Evolutionary conservation across 495 filamentous ascomycete genomes (phyloP).

Genomic region (Penicillium alfredii): DNA sequence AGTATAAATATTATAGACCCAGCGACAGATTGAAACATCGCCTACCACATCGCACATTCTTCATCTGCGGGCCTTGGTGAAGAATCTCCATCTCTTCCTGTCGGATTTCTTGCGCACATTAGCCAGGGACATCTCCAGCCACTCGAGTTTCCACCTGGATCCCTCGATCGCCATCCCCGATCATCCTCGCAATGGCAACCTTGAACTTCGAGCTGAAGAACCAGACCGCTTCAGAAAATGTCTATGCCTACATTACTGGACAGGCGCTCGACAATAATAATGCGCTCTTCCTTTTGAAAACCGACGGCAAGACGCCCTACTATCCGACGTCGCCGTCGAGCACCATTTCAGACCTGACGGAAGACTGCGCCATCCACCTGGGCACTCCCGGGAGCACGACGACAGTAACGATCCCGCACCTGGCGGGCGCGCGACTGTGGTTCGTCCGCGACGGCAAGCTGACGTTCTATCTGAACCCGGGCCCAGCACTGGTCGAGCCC

Average conservation of each 20-base stretch:
- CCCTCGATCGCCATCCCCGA: too few species aligned
- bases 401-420: conserved; percentile 58
- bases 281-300: conserved; percentile 53
- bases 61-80: conserved; percentile 6
- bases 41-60: conserved; percentile 1
- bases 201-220: conserved; percentile 59
- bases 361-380: conserved; percentile 57
- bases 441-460: conserved; percentile 56
- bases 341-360: conserved; percentile 38
- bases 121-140: background rate
- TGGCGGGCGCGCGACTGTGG: conserved; percentile 66
- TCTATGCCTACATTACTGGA: conserved; percentile 69
- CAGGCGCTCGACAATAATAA: conserved; percentile 55
- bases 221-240: conserved; percentile 50
- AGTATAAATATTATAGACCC: conserved; percentile 8
- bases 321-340: conserved; percentile 47
- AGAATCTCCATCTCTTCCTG: conserved; percentile 3
- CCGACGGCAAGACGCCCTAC: conserved; percentile 53
- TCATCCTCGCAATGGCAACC: conserved; percentile 31
- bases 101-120: background rate
- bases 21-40: conserved; percentile 1
- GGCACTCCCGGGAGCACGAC: conserved; percentile 53
- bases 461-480: conserved; percentile 64
- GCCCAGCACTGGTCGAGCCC: conserved; percentile 65
- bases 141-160: background rate